Percentiles rank a stretch among this genome's conserved stretches.
phyloP scores from a whole-genome alignment of 495 filamentous ascomycete species.

The Aspergillus ellipticus region DNA sequence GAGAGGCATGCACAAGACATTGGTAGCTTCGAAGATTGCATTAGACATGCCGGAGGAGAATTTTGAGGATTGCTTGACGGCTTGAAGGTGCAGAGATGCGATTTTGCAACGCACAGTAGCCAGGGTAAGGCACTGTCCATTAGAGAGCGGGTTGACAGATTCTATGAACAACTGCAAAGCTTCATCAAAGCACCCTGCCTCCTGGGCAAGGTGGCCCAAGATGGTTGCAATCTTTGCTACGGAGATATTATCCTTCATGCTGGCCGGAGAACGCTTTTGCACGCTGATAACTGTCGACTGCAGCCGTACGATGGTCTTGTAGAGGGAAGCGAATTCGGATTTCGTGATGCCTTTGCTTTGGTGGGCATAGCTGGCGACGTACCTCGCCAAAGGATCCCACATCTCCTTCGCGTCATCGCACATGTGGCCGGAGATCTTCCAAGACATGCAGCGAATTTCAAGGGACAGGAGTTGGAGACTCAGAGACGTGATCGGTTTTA shows the following conservation, averaged over 20 bases:
- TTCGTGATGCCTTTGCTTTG: constrained; percentile 42
- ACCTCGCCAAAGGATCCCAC: constrained; percentile 63
- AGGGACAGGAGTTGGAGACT: constrained; percentile 66
- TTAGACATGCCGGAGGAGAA: constrained; percentile 19
- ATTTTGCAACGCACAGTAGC: constrained; percentile 44
- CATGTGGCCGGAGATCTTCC: constrained; percentile 67
- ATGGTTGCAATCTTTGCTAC: constrained; percentile 32
- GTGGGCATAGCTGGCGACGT: constrained; percentile 57
- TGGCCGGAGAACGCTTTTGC: constrained; percentile 23
- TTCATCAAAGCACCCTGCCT: constrained; percentile 42
- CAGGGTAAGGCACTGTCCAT: constrained; percentile 32
- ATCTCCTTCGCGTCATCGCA: constrained; percentile 67
- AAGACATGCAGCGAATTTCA: constrained; percentile 61
- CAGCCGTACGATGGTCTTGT: constrained; percentile 38
- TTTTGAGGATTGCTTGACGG: constrained; percentile 25
- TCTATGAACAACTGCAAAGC: constrained; percentile 38
- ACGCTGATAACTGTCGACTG: constrained; percentile 29
- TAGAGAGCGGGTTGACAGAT: constrained; percentile 30
- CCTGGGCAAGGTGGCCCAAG: constrained; percentile 44
- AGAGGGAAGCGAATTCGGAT: constrained; percentile 36
- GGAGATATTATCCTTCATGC: constrained; percentile 22
- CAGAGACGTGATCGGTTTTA: constrained; percentile 58
- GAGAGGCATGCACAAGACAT: constrained; percentile 55
- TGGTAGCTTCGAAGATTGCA: constrained; percentile 31
- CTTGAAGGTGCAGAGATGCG: constrained; percentile 38